Base-by-base conservation (phyloP, 805 yeast species). In the Debaryomyces tyrocola region DNA sequence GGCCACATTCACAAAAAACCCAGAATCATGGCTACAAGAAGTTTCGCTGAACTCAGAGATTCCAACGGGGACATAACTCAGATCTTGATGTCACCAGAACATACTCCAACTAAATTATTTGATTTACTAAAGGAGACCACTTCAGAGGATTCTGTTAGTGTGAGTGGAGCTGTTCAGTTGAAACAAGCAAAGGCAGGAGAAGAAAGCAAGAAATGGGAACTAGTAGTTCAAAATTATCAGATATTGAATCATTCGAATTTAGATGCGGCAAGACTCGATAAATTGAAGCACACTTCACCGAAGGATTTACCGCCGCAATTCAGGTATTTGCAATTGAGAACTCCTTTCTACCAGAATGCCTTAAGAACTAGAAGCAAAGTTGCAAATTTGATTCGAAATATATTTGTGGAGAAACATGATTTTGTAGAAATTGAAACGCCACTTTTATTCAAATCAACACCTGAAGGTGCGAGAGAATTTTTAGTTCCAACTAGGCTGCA, bases 391-490 rank as follows among this genome's bases (percentile, higher is more conserved):
- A 62, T 80, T 1, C 68, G 90, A 38, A 55, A 66, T 6, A 54
- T 60, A 1, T 62, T 85, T 12, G 59, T 58, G 4, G 59, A 66
- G 0, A 50, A 52, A 10, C 74, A 71, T 52, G 58, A 54, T 1
- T 94, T 94, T 63, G 78, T 79, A 0, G 98, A 94, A 59, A 77
- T 94, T 24, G 99, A 92, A 62, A 94, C 99, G 0, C 99, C 99
- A 1, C 63, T 92, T 6, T 68, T 94, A 24, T 94, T 94, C 75
- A 91, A 94, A 60, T 87, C 96, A 1, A 94, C 99, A 0, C 99
- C 99, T 0, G 99, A 94, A 65, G 99, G 99, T 12, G 99, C 99
- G 1, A 75, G 96, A 33, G 99, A 94, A 66, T 94, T 92, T 62
- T 66, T 94, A 40, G 97, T 94, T 0, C 99, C 99, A 0, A 89